phyloP scores from a whole-genome alignment of 176 grass and related monocot species.

The Echinochloa phyllopogon region DNA sequence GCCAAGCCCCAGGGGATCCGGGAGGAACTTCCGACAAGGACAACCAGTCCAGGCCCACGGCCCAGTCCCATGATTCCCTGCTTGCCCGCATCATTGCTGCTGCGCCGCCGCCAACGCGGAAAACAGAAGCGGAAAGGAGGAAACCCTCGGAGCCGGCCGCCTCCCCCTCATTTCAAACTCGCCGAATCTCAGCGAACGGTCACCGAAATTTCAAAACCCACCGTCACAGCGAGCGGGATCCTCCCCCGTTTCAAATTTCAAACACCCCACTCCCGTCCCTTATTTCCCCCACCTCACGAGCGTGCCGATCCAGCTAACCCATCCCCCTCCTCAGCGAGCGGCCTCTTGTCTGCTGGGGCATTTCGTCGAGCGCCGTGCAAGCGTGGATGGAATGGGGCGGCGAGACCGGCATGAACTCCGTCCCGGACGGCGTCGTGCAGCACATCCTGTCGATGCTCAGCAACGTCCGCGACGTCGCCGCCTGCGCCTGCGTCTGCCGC shows the following conservation, averaged over 20 bases:
- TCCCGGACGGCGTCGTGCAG: conserved; percentile 85
- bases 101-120: conserved; percentile 32
- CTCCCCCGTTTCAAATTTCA: conserved; percentile 51
- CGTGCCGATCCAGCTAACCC: conserved; percentile 20
- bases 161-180: conserved; percentile 37
- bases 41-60: conserved; percentile 30
- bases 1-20: background rate
- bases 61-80: background rate
- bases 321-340: background rate
- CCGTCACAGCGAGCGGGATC: conserved; percentile 43
- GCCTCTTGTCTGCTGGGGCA: background rate
- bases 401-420: conserved; percentile 57
- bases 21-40: background rate
- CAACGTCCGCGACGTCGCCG: conserved; percentile 83
- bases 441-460: conserved; percentile 78
- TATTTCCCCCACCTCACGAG: background rate
- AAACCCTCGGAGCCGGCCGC: conserved; percentile 35
- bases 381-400: conserved; percentile 29
- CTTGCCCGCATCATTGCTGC: background rate
- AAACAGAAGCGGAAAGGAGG: background rate
- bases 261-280: background rate
- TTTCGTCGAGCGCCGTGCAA: background rate
- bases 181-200: conserved; percentile 48
- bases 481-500: conserved; percentile 73
- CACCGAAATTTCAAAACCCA: conserved; percentile 27